Base-by-base conservation (phyloP, 192 early-diverging fungal genomes). In the Piromyces sp. region DNA sequence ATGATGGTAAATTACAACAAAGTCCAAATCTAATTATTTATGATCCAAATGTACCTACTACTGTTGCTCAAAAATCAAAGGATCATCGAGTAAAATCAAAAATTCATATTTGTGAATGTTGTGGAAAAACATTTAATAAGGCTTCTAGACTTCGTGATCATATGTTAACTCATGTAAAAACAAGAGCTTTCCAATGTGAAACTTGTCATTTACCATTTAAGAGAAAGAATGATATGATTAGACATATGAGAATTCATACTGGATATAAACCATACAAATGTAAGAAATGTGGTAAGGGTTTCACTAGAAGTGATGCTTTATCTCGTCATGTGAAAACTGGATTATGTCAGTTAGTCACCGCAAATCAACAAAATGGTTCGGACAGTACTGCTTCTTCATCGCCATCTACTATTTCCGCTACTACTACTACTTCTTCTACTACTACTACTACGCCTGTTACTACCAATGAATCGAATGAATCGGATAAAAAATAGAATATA, bases 271-370 rank as follows among this genome's bases (percentile, higher is more conserved):
- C 84, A 0, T 86, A 80, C 29, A 79, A 81, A 30, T 86, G 85
- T 68, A 28, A 26, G 3, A 33, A 83, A 36, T 86, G 85, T 80
- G 85, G 85, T 22, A 85, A 81, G 0, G 84, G 83, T 3, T 86
- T 86, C 42, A 86, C 85, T 38, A 85, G 85, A 15, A 85, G 80
- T 30, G 85, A 86, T 38, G 85, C 85, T 22, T 30, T 86, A 79
- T 80, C 79, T 42, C 33, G 85, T 31, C 85, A 86, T 79, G 30
- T 31, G 0, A 86, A 86, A 78, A 36, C 81, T 28, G 30, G 83
- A 80, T 30, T 82, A 37, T 84, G 83, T 81, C 82, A 79, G 22
- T 22, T 51, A 51, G 6, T 51, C 3, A 1, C 19, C 2, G 6
- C 19, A 51, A 14, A 51, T 15, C 17, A 51, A 51, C 42, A 51